phyloP scores from a whole-genome alignment of 2,329 filamentous ascomycete genomes.

The Fusarium nanum region DNA sequence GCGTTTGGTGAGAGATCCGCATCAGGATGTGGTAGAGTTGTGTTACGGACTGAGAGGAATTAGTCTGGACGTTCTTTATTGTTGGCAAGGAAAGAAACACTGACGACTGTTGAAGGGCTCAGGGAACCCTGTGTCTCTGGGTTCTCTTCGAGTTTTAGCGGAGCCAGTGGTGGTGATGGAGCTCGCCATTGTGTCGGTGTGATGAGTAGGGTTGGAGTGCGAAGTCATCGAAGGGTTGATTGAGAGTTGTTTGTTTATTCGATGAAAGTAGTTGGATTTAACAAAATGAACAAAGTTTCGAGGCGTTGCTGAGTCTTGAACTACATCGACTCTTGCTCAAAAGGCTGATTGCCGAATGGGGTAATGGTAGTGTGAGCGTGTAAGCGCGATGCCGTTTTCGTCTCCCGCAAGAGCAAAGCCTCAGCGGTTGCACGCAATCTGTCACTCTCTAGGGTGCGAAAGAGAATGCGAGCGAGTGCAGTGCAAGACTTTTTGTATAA shows the following conservation, averaged over 20 bases:
- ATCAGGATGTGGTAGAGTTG: conserved; percentile 71
- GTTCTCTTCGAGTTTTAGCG: conserved; percentile 41
- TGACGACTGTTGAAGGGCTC: conserved; percentile 62
- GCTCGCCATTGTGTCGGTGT: conserved; percentile 47
- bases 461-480: conserved; percentile 4
- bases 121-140: conserved; percentile 63
- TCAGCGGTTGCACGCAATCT: conserved; percentile 29
- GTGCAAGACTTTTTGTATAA: conserved; percentile 12
- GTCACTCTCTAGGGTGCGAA: background rate
- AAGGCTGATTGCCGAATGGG: conserved; percentile 32
- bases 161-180: conserved; percentile 44
- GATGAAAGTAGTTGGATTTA: background rate
- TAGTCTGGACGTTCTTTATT: background rate
- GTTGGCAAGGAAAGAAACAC: conserved; percentile 34
- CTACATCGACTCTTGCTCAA: conserved; percentile 32
- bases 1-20: conserved; percentile 69
- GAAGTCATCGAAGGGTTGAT: conserved; percentile 15
- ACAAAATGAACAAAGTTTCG: conserved; percentile 4
- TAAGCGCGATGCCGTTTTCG: conserved; percentile 45
- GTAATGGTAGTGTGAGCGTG: conserved; percentile 44
- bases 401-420: conserved; percentile 34
- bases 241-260: background rate
- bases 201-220: conserved; percentile 27
- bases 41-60: conserved; percentile 61
- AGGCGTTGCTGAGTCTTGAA: conserved; percentile 27